Conservation (phyloP, 148 eudicot genomes). For the Rhododendron ovatum region DNA sequence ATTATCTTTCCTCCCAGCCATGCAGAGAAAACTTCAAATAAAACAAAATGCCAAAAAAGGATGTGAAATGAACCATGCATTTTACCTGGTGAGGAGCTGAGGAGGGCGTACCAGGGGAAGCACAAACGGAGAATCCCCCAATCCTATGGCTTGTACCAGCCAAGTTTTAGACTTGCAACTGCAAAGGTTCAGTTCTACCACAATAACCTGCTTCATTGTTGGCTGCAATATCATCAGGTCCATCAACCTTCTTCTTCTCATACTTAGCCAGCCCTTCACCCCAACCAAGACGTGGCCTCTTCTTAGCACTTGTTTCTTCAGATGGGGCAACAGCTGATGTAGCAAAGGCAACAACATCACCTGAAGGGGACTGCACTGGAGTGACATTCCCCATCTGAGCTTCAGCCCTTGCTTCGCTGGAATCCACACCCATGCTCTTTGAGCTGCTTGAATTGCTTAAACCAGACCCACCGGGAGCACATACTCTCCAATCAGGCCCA, state of each 20-base stretch:
- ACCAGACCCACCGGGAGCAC: constrained; percentile 59
- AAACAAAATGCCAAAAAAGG: neutral
- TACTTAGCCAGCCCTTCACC: constrained; percentile 94
- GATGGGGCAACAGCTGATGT: constrained; percentile 26
- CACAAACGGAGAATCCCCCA: constrained; percentile 50
- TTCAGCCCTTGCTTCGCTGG: constrained; percentile 39
- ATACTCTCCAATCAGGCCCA: constrained; percentile 73
- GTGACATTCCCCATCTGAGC: constrained; percentile 30
- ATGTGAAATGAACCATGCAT: neutral
- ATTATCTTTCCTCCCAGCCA: neutral
- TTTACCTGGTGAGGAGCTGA: constrained; percentile 91
- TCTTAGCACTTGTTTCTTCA: constrained; percentile 61
- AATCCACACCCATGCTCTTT: constrained; percentile 50
- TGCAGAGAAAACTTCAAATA: neutral
- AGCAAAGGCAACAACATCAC: constrained; percentile 42
- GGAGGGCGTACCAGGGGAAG: constrained; percentile 81
- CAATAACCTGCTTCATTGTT: constrained; percentile 26
- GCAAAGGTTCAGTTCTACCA: constrained; percentile 33
- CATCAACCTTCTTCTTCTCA: constrained; percentile 82
- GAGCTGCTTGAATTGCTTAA: constrained; percentile 62
- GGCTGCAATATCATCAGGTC: constrained; percentile 47
- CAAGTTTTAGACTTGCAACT: constrained; percentile 31
- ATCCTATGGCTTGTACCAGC: constrained; percentile 56
- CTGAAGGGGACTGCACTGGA: constrained; percentile 46
- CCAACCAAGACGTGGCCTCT: constrained; percentile 93